These are phyloP conservation scores for Aspergillus tubingensis DNA, from an alignment of 2,329 filamentous ascomycete species.

Conservation along the genomic window DNA sequence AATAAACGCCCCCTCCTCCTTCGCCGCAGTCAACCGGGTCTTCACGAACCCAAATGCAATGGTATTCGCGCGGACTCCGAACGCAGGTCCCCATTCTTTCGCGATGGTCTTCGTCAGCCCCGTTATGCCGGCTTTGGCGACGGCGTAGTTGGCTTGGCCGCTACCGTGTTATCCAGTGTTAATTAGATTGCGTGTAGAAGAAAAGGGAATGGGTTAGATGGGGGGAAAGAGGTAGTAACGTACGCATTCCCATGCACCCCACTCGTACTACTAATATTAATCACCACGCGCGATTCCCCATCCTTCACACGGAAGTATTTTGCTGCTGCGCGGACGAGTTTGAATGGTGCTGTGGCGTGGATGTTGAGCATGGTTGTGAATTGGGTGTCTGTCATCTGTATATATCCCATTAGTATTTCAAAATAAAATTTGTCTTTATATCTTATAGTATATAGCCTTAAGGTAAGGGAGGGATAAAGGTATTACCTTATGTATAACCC, in stretches of 20 bases:
- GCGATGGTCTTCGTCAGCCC: constrained; percentile 87
- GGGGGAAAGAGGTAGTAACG: constrained; percentile 13
- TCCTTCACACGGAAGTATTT: constrained; percentile 88
- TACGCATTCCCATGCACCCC: constrained; percentile 80
- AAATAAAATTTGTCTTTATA: too few species aligned
- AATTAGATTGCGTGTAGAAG: neutral
- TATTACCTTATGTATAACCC: constrained; percentile 76
- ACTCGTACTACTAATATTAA: constrained; percentile 82
- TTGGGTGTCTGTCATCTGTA: constrained; percentile 77
- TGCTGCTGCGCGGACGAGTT: constrained; percentile 74
- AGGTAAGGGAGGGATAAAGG: too few species aligned
- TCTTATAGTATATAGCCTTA: too few species aligned
- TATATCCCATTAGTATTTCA: too few species aligned
- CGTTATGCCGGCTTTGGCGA: constrained; percentile 80
- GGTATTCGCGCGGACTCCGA: constrained; percentile 80
- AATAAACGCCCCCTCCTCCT: constrained; percentile 80
- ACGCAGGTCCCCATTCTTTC: constrained; percentile 85
- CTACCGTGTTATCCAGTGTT: constrained; percentile 16
- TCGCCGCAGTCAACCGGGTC: constrained; percentile 78
- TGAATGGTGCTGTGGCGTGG: constrained; percentile 84
- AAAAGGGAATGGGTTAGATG: neutral
- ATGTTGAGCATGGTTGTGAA: constrained; percentile 85
- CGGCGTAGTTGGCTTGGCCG: constrained; percentile 85
- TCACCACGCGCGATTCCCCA: constrained; percentile 72
- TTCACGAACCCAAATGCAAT: constrained; percentile 81